phyloP scores from a whole-genome alignment of 345 rosid genomes.

The Ailanthus altissimus region DNA sequence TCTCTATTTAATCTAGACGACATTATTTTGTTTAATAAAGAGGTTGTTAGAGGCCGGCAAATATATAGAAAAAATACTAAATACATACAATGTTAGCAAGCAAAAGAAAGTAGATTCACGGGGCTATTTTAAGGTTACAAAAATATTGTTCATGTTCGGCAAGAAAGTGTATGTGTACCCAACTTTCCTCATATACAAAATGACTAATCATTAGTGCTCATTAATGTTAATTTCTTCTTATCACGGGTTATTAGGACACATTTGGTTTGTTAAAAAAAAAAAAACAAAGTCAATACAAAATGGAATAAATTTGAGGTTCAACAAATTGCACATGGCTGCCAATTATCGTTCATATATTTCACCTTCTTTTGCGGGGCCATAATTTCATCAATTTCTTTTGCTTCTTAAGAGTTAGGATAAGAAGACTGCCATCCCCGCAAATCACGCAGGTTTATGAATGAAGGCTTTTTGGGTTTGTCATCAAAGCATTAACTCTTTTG shows the following conservation, averaged over 20 bases:
- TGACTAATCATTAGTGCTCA: not conserved
- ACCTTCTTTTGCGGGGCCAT: conserved; percentile 21
- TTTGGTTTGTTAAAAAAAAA: not conserved
- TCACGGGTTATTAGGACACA: conserved; percentile 16
- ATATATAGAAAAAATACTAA: conserved; percentile 4
- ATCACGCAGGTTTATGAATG: conserved; percentile 21
- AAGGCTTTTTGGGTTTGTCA: not conserved
- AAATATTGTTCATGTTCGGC: not conserved
- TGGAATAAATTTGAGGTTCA: conserved; percentile 4
- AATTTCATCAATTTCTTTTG: conserved; percentile 7
- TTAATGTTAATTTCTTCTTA: not conserved
- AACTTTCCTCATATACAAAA: conserved; percentile 1
- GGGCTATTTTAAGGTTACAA: not conserved
- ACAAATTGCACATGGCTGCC: conserved; percentile 23
- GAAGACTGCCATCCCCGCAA: conserved; percentile 19
- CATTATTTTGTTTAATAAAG: conserved; percentile 11
- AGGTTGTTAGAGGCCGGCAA: conserved; percentile 35
- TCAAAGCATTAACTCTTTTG: not conserved
- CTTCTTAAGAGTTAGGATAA: not conserved
- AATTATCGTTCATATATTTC: conserved; percentile 4
- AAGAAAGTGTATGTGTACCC: not conserved
- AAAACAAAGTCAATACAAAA: conserved; percentile 23
- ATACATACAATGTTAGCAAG: conserved; percentile 26
- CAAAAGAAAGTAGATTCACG: conserved; percentile 18
- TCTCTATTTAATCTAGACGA: conserved; percentile 2